Evolutionary conservation across 2,329 filamentous ascomycete species (phyloP), one percentile per base, ranked within the genome.

Genomic region (Biscogniauxia marginata): DNA sequence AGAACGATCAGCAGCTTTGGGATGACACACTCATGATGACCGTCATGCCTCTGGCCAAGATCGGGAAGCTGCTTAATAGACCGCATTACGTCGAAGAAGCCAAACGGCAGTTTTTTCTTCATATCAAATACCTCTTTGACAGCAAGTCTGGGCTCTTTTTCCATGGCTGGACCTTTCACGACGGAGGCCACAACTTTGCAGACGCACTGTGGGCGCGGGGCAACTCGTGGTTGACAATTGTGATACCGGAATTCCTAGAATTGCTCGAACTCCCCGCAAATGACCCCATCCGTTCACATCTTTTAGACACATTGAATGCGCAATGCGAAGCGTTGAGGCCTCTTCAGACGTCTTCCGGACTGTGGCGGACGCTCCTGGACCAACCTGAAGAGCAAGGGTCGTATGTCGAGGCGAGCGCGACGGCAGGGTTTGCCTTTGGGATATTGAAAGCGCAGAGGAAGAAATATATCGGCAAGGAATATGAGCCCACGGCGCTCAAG

Each of bases 1-100:
- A 83, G 61, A 91, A 93, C 71, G 79, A 85, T 59, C 81, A 90
- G 70, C 87, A 93, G 75, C 78, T 93, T 20, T 93, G 90, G 90
- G 90, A 92, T 63, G 90, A 93, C 70, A 93, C 90, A 5, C 78
- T 93, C 46, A 93, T 93, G 89, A 93, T 93, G 90, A 92, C 88
- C 0, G 89, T 91, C 5, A 75, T 93, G 73, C 90, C 90, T 1
- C 78, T 93, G 18, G 89, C 89, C 18, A 93, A 93, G 75, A 92
- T 92, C 58, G 90, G 90, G 0, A 80, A 86, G 54, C 76, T 91
- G 3, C 79, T 93, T 2, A 78, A 83, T 58, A 77, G 89, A 1
- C 87, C 87, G 0, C 82, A 88, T 62, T 93, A 93, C 68, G 77
- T 93, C 22, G 87, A 85, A 45, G 90, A 93, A 73, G 89, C 89